Conservation (phyloP, 1,284 basidiomycete genomes). For the Omphalotus olearius region DNA sequence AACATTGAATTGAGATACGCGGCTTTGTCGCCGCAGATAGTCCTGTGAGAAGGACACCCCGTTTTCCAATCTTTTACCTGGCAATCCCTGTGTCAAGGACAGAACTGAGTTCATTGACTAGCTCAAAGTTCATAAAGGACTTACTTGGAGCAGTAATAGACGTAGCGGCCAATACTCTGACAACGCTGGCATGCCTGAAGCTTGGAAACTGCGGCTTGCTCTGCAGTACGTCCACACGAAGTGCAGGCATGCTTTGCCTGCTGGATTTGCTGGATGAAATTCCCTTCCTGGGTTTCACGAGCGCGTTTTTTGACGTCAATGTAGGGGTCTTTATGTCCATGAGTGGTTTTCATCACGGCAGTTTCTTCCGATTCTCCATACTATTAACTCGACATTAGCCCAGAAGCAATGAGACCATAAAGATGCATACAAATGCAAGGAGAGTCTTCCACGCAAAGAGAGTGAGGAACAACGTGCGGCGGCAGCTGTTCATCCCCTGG, state of each 20-base stretch:
- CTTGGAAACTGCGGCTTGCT: neutral
- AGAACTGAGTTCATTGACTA: neutral
- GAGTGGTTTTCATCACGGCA: neutral
- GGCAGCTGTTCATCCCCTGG: neutral
- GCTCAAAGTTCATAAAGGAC: neutral
- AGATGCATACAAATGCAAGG: constrained; percentile 2
- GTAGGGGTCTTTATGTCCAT: neutral
- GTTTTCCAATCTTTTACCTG: constrained; percentile 5
- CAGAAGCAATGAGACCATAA: neutral
- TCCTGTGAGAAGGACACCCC: constrained; percentile 2
- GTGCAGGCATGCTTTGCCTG: neutral
- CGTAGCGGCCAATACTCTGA: neutral
- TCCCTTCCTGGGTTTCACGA: neutral
- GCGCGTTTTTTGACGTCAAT: neutral
- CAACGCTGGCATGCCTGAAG: constrained; percentile 1
- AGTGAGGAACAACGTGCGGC: neutral
- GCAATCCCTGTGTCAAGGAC: neutral
- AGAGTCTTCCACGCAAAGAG: constrained; percentile 5
- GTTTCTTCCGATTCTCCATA: constrained; percentile 1
- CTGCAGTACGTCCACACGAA: neutral
- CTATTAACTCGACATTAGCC: neutral
- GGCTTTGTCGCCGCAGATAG: constrained; percentile 2
- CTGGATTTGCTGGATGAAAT: neutral
- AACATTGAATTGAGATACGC: neutral
- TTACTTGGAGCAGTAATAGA: constrained; percentile 6